Percentiles rank a stretch among this genome's conserved stretches.
Conservation (phyloP, 2,329 filamentous ascomycete genomes). For the Aspergillus felis region DNA sequence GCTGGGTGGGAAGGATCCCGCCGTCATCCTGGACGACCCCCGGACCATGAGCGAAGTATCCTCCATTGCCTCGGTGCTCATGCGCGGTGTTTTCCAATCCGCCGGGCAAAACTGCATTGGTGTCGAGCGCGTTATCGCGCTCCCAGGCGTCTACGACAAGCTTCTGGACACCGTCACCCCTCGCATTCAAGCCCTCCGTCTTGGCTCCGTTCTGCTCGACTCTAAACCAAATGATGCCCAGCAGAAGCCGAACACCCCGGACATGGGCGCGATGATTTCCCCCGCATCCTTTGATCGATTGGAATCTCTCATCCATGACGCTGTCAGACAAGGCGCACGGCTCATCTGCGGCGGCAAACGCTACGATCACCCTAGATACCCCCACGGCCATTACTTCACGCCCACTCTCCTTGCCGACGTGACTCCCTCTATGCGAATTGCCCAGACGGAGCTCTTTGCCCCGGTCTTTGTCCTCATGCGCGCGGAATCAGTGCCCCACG, state of each 20-base stretch:
- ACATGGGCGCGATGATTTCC: constrained; percentile 89
- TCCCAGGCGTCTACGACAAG: constrained; percentile 69
- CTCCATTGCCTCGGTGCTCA: constrained; percentile 74
- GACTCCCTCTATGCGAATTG: constrained; percentile 77
- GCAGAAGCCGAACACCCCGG: constrained; percentile 40
- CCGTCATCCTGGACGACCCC: constrained; percentile 77
- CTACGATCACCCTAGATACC: constrained; percentile 66
- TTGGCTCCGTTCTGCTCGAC: constrained; percentile 65
- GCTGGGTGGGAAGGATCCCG: constrained; percentile 91
- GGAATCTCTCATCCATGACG: constrained; percentile 71
- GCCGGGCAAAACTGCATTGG: constrained; percentile 97
- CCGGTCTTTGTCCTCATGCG: constrained; percentile 85
- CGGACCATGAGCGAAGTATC: constrained; percentile 57
- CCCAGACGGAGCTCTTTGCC: constrained; percentile 87
- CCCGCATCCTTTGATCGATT: constrained; percentile 69
- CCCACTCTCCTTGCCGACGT: constrained; percentile 92
- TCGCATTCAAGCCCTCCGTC: constrained; percentile 68
- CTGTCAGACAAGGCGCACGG: constrained; percentile 72
- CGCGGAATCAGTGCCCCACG: constrained; percentile 60
- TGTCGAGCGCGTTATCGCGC: constrained; percentile 85
- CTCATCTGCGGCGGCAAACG: constrained; percentile 77
- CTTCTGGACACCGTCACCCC: constrained; percentile 69
- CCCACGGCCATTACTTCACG: constrained; percentile 82
- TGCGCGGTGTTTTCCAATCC: constrained; percentile 91
- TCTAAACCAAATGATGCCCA: constrained; percentile 22